Base-by-base conservation (phyloP, 306 rosid genomes). In the Pyrus betulifolia region DNA sequence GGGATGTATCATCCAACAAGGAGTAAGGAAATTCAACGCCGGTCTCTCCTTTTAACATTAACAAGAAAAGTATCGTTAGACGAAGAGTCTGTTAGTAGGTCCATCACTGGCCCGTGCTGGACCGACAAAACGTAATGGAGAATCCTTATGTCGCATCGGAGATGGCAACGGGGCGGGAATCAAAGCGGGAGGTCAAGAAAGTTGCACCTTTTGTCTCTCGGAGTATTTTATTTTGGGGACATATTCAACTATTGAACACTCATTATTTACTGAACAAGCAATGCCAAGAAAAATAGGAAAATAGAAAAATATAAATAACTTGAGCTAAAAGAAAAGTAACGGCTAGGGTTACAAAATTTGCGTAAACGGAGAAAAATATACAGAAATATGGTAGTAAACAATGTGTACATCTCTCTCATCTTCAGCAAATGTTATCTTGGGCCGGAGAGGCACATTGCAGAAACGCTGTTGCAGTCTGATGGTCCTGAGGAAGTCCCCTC, bases 391-490 rank as follows among this genome's bases (percentile, higher is more conserved):
- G 69, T 28, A 18, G 45, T 60, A 35, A 72, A 71, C 72, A 54
- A 28, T 57, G 78, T 63, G 82, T 72, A 76, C 69, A 74, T 18
- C 5, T 30, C 31, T 25, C 30, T 27, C 25, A 59, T 68, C 72
- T 66, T 66, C 12, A 55, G 44, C 5, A 69, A 73, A 7, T 76
- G 87, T 78, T 83, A 94, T 87, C 98, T 85, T 28, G 98, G 97
- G 18, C 97, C 95, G 1, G 97, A 94, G 62, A 94, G 96, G 42
- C 88, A 87, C 83, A 89, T 87, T 0, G 98, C 91, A 0, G 96
- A 92, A 23, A 81, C 95, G 40, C 93, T 90, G 71, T 92, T 89
- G 79, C 78, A 71, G 30, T 92, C 92, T 2, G 96, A 94, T 45
- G 95, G 98, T 11, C 84, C 95, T 8, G 95, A 90, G 59, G 97